These are phyloP conservation scores for Fimicolochytrium jonesii DNA, from an alignment of 192 early-diverging fungal genomes.

Conservation along the genomic window DNA sequence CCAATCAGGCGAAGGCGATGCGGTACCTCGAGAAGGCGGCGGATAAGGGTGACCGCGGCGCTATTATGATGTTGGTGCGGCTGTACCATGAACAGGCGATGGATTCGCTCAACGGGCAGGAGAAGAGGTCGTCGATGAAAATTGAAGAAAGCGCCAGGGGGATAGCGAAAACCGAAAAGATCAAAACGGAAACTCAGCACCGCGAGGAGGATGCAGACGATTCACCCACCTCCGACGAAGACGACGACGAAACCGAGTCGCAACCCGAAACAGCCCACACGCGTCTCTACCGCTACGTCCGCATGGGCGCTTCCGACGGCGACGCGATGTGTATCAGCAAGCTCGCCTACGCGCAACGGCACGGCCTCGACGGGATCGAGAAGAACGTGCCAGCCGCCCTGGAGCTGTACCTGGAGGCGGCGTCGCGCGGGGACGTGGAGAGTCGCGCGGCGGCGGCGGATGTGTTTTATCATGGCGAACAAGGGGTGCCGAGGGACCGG, in stretches of 20 bases:
- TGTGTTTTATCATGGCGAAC: conserved; percentile 9
- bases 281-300: conserved; percentile 4
- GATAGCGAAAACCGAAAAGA: neutral
- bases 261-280: neutral
- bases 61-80: neutral
- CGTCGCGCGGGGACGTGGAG: neutral
- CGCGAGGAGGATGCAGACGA: too few species aligned
- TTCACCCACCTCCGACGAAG: neutral
- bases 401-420: conserved; percentile 7
- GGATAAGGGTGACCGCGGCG: conserved; percentile 5
- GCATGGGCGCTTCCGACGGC: conserved; percentile 7
- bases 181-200: too few species aligned
- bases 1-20: neutral
- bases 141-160: neutral
- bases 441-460: conserved; percentile 3
- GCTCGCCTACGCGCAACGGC: conserved; percentile 5
- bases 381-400: conserved; percentile 9
- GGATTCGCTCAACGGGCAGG: neutral
- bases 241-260: neutral
- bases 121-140: neutral
- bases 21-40: conserved; percentile 11
- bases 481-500: conserved; percentile 6
- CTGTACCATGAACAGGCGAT: neutral
- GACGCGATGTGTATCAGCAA: neutral
- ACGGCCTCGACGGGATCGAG: neutral